Evolutionary conservation across 2,329 filamentous ascomycete genomes (phyloP).

Genomic region (Hymenoscyphus fructigenus): DNA sequence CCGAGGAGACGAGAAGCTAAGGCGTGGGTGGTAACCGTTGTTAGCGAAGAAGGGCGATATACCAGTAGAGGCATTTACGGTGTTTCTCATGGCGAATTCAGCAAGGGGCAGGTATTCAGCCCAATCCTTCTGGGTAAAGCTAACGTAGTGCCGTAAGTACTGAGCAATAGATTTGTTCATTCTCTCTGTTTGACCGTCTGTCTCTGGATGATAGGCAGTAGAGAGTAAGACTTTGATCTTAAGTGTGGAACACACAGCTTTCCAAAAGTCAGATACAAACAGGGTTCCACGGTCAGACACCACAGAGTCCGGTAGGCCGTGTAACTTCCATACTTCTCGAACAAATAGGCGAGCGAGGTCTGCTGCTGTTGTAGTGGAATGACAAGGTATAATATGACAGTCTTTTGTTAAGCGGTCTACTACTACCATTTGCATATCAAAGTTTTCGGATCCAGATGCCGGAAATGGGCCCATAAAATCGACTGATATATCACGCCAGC

Average conservation of each 20-base stretch:
- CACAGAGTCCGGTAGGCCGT: conserved; percentile 13
- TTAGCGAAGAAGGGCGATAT: conserved; percentile 21
- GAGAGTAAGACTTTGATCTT: conserved; percentile 13
- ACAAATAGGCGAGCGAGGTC: conserved; percentile 9
- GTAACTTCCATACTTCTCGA: conserved; percentile 7
- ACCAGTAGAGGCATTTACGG: conserved; percentile 7
- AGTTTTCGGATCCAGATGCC: background rate
- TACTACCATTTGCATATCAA: background rate
- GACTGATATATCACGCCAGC: conserved; percentile 1
- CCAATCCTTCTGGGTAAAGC: conserved; percentile 24
- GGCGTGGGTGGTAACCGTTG: conserved; percentile 8
- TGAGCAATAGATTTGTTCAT: conserved; percentile 18
- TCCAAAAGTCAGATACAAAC: conserved; percentile 23
- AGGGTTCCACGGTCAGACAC: conserved; percentile 18
- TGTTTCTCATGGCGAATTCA: conserved; percentile 23
- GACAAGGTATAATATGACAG: background rate
- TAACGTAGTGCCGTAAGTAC: conserved; percentile 17
- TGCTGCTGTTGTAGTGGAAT: background rate
- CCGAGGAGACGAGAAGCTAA: conserved; percentile 5
- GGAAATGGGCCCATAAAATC: conserved; percentile 12
- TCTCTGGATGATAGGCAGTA: conserved; percentile 19
- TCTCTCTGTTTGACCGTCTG: conserved; percentile 21
- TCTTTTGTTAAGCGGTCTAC: background rate
- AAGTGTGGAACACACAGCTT: conserved; percentile 12
- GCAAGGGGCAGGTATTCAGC: conserved; percentile 17